Conservation (phyloP, 495 filamentous ascomycete genomes). For the Neurospora sp. region DNA sequence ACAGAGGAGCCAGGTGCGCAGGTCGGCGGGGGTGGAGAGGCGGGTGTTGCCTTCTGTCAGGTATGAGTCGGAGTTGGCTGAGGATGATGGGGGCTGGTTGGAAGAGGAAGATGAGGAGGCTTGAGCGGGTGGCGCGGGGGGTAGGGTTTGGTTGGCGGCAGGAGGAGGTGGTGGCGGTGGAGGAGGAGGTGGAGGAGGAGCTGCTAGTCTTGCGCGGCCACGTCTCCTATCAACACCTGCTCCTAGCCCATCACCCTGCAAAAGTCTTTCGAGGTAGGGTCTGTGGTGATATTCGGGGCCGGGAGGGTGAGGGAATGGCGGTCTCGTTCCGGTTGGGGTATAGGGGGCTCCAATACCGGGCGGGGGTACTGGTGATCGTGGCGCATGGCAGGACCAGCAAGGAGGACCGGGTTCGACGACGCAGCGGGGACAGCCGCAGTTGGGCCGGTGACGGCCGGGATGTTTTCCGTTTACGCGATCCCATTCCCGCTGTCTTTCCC, state of each 20-base stretch:
- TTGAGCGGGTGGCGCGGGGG: neutral
- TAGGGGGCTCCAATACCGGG: constrained; percentile 11
- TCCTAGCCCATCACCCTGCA: neutral
- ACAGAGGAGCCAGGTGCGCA: constrained; percentile 35
- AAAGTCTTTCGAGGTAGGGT: neutral
- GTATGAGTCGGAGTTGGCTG: constrained; percentile 4
- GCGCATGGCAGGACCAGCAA: constrained; percentile 37
- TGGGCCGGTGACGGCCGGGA: constrained; percentile 31
- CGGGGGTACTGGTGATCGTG: constrained; percentile 25
- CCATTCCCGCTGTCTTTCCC: constrained; percentile 25
- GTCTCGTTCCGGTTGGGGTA: constrained; percentile 1
- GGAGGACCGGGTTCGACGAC: constrained; percentile 23
- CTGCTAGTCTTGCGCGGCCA: neutral
- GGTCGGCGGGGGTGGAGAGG: constrained; percentile 28
- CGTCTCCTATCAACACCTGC: neutral
- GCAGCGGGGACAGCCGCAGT: constrained; percentile 33
- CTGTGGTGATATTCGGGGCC: constrained; percentile 8
- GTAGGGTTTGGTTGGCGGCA: neutral
- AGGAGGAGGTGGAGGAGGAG: neutral
- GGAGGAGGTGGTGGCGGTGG: constrained; percentile 3
- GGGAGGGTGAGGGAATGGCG: constrained; percentile 5
- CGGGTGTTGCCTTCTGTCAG: constrained; percentile 10
- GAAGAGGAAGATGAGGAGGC: neutral
- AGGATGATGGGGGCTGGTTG: neutral
- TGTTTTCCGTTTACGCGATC: constrained; percentile 31